Evolutionary conservation across 768 basidiomycete genomes (phyloP).

Genomic region (Crepidotus variabilis): DNA sequence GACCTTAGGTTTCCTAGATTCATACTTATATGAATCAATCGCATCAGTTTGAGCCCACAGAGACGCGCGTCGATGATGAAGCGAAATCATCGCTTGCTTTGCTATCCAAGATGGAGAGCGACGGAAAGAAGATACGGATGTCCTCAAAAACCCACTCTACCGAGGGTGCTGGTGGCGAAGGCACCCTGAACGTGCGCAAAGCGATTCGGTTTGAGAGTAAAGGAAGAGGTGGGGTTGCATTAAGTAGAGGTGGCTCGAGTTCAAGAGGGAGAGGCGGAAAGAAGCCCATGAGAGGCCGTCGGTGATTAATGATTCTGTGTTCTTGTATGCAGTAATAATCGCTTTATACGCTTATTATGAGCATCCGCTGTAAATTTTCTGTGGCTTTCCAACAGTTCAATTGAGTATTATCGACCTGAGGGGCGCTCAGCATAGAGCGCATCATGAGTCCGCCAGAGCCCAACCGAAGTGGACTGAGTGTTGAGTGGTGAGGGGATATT

Average conservation of each 20-base stretch:
- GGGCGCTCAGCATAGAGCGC: too few species aligned
- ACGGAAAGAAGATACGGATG: constrained; percentile 57
- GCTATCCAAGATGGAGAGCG: constrained; percentile 73
- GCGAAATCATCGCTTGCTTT: constrained; percentile 70
- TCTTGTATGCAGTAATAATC: too few species aligned
- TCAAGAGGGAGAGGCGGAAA: too few species aligned
- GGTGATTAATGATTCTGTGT: background rate
- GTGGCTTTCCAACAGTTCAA: too few species aligned
- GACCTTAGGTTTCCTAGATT: background rate
- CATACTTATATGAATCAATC: background rate
- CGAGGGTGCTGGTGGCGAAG: constrained; percentile 38
- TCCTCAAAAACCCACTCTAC: constrained; percentile 11
- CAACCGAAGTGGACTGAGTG: too few species aligned
- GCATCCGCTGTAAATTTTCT: too few species aligned
- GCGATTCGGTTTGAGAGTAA: constrained; percentile 46
- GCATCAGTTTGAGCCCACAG: constrained; percentile 79
- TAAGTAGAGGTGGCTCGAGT: constrained; percentile 23
- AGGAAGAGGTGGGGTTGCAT: constrained; percentile 58
- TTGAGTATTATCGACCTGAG: too few species aligned
- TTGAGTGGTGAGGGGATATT: too few species aligned
- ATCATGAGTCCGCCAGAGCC: too few species aligned
- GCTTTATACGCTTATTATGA: too few species aligned
- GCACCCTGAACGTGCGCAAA: constrained; percentile 50
- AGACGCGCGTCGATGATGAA: constrained; percentile 61
- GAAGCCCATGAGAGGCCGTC: background rate